Conservation (phyloP, 1,284 basidiomycete genomes). For the Boletus smithii region DNA sequence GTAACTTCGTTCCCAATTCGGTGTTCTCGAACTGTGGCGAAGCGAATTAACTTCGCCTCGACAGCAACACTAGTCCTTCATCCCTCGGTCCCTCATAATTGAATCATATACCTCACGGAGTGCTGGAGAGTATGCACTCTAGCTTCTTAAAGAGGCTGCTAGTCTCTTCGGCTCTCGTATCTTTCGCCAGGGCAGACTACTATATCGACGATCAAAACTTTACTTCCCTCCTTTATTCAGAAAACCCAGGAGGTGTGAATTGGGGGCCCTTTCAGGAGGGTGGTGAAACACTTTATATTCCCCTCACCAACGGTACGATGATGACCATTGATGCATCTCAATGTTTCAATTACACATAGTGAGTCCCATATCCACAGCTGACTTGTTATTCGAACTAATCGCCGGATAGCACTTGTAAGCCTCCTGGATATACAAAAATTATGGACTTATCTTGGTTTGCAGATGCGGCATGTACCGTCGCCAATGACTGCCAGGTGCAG, state of each 20-base stretch:
- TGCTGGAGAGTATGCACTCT: constrained; percentile 3
- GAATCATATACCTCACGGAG: too few species aligned
- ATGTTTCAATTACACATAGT: constrained; percentile 22
- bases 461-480: constrained; percentile 15
- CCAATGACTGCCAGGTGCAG: constrained; percentile 16
- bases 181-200: constrained; percentile 15
- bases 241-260: constrained; percentile 12
- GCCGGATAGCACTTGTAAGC: constrained; percentile 12
- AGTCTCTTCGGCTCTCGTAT: constrained; percentile 1
- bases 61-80: too few species aligned
- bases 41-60: too few species aligned
- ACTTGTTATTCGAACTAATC: background rate
- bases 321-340: constrained; percentile 18
- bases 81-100: too few species aligned
- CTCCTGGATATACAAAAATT: background rate
- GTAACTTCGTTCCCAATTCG: too few species aligned
- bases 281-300: constrained; percentile 12
- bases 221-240: constrained; percentile 16
- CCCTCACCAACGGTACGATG: constrained; percentile 12
- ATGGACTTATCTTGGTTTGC: background rate
- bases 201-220: constrained; percentile 21
- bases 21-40: too few species aligned
- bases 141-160: constrained; percentile 2
- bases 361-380: background rate
- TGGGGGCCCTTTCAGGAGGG: constrained; percentile 14